Conservation (phyloP, 2,329 filamentous ascomycete genomes). For the Lachnellula cervina region DNA sequence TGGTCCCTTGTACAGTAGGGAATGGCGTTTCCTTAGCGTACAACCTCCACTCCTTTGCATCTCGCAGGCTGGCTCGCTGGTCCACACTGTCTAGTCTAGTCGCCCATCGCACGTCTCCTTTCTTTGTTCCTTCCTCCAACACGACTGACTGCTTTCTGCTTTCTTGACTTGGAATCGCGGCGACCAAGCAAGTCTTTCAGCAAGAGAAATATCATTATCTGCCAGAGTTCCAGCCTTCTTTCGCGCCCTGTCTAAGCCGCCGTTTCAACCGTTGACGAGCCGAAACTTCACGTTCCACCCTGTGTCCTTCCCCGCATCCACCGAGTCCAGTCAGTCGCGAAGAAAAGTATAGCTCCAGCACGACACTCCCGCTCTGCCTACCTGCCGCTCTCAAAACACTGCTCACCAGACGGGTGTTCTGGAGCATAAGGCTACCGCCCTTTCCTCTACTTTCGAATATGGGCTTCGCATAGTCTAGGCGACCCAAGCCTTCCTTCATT, state of each 20-base stretch:
- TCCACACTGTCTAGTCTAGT: background rate
- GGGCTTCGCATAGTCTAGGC: slow-evolving; percentile 30
- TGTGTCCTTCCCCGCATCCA: slow-evolving; percentile 16
- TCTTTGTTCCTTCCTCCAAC: background rate
- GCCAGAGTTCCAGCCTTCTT: background rate
- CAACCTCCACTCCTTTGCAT: slow-evolving; percentile 1
- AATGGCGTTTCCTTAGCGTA: background rate
- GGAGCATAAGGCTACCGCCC: slow-evolving; percentile 17
- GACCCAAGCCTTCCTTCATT: slow-evolving; percentile 23
- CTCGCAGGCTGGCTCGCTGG: background rate
- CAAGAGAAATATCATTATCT: no score
- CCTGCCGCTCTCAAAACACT: background rate
- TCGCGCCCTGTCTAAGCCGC: background rate
- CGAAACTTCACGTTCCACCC: slow-evolving; percentile 11
- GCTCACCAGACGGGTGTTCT: slow-evolving; percentile 5
- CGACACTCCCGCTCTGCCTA: background rate
- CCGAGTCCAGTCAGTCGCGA: slow-evolving; percentile 1
- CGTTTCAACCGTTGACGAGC: background rate
- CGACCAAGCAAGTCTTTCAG: no score
- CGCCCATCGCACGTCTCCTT: slow-evolving; percentile 2
- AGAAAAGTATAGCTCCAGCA: background rate
- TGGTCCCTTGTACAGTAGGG: background rate
- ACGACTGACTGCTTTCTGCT: no score
- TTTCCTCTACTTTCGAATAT: slow-evolving; percentile 23
- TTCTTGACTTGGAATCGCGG: no score